Evolutionary conservation across 2,329 filamentous ascomycete genomes (phyloP).

Genomic region (Cyphellophora attinorum): DNA sequence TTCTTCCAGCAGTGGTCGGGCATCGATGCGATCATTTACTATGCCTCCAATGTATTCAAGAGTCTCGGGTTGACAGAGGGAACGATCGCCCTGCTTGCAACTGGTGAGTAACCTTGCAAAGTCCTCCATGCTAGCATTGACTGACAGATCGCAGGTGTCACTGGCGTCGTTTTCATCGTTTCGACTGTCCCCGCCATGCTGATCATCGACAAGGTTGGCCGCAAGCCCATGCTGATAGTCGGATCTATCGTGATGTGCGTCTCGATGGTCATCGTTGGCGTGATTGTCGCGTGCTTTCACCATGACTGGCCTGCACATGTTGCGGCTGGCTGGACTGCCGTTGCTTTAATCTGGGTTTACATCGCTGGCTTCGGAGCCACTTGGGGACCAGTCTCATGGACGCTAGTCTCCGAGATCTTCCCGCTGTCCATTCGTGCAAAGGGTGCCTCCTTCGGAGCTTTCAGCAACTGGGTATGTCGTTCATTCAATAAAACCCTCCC

Average conservation of each 20-base stretch:
- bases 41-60: conserved; percentile 28
- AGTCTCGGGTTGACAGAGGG: conserved; percentile 24
- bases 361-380: too few relatives aligned
- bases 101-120: too few relatives aligned
- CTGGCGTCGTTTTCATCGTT: conserved; percentile 30
- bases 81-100: too few relatives aligned
- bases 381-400: conserved; percentile 42
- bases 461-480: conserved; percentile 54
- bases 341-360: conserved; percentile 57
- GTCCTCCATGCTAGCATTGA: too few relatives aligned
- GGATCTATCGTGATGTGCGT: conserved; percentile 60
- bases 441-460: too few relatives aligned
- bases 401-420: conserved; percentile 67
- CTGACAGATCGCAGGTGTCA: too few relatives aligned
- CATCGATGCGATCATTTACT: conserved; percentile 33
- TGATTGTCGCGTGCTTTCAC: conserved; percentile 57
- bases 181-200: conserved; percentile 31
- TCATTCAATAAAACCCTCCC: too few relatives aligned
- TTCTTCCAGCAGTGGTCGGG: conserved; percentile 22
- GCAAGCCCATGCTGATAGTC: conserved; percentile 29
- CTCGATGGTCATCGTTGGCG: conserved; percentile 63
- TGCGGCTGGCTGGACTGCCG: conserved; percentile 56
- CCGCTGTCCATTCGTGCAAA: conserved; percentile 60
- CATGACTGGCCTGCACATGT: conserved; percentile 47
- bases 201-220: conserved; percentile 31